Evolutionary conservation across 768 basidiomycete species (phyloP), one percentile per base, ranked within the genome.

Genomic region (Rhodotorula kratochvilovae): DNA sequence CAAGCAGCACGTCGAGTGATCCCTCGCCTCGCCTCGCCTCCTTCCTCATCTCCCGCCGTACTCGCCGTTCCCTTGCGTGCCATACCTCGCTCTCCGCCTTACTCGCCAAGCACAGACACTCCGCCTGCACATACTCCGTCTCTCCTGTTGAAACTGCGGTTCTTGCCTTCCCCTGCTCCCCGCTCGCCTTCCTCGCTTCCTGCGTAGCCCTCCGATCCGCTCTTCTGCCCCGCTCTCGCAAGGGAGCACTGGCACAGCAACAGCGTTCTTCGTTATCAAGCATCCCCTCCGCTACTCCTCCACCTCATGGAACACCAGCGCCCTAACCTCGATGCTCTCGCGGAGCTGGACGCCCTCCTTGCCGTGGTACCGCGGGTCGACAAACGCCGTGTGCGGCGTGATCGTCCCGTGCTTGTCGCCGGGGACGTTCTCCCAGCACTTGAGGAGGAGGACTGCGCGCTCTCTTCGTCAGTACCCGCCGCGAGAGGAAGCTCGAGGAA

Each of bases 281-380:
- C 19, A 1, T 8, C 6, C 6, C 19, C 11, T 19, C 46, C 11
- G 15, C 45, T 50, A 50, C 48, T 50, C 48, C 23, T 71, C 21
- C 1, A 60, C 58, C 51, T 69, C 68, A 39, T 74, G 72, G 68
- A 74, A 74, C 5, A 74, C 72, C 25, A 74, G 48, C 7, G 66
- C 72, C 3, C 73, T 15, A 2, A 74, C 63, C 51, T 74, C 73
- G 63, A 74, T 74, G 46, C 66, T 68, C 62, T 71, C 66, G 19
- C 73, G 25, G 16, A 66, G 33, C 23, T 21, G 29, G 13, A 69
- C 67, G 48, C 46, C 67, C 11, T 65, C 60, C 45, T 65, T 63
- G 27, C 66, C 69, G 27, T 61, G 43, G 61, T 63, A 71, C 1
- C 51, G 33, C 25, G 70, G 67, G 60, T 74, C 69, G 17, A 23